Base-by-base conservation (phyloP, 495 filamentous ascomycete species). In the Podospora pseudoanserina region DNA sequence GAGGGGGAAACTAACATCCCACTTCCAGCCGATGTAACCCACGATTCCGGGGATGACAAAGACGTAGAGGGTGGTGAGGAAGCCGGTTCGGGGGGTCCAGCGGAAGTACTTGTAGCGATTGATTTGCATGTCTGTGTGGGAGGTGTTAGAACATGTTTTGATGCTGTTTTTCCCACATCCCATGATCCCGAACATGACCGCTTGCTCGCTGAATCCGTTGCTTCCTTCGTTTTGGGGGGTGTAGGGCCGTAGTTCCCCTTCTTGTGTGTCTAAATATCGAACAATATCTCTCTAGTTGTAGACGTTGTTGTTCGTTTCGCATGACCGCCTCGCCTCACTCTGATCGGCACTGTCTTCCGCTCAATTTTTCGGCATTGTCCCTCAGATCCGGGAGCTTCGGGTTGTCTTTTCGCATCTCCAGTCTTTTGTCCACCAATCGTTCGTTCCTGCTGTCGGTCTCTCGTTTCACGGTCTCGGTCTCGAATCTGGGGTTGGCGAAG, bases 41-140 rank as follows among this genome's bases (percentile, higher is more conserved):
- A 97, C 55, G 44, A 89, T 78, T 34, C 79, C 75, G 5, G 95
- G 95, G 26, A 97, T 85, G 49, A 86, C 79, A 28, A 87, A 79
- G 66, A 89, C 84, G 79, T 92, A 97, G 39, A 88, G 76, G 73
- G 97, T 86, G 4, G 88, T 90, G 69, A 96, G 70, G 83, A 87
- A 87, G 27, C 91, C 92, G 58, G 93, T 95, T 71, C 91, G 85
- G 27, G 87, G 85, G 16, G 89, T 97, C 91, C 91, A 98, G 74
- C 92, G 87, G 86, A 97, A 99, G 87, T 93, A 96, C 81, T 91
- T 94, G 87, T 93, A 90, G 62, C 95, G 91, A 83, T 96, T 93
- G 71, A 82, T 77, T 72, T 84, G 86, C 88, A 97, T 91, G 75
- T 90, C 95, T 99, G 74, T 28, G 28, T n/a, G 67, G 34, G 15